phyloP scores from a whole-genome alignment of 2,329 filamentous ascomycete genomes.

The Niveomyces coronatus region DNA sequence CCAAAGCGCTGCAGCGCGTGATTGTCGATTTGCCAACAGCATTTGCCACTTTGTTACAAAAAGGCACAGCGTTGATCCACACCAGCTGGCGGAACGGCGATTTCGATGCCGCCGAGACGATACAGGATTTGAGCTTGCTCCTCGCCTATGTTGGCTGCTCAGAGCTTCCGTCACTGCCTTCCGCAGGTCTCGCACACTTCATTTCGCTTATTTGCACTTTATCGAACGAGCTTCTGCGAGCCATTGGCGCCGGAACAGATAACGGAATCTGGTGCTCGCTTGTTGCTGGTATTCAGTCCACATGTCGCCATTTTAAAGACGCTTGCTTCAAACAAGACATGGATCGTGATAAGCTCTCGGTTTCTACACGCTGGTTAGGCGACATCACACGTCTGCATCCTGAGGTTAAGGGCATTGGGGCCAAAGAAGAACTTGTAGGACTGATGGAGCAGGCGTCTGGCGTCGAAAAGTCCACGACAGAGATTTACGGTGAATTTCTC shows the following conservation, averaged over 20 bases:
- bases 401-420: slow-evolving; percentile 15
- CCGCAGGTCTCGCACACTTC: slow-evolving; percentile 28
- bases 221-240: slow-evolving; percentile 23
- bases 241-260: slow-evolving; percentile 22
- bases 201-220: slow-evolving; percentile 28
- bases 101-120: slow-evolving; percentile 16
- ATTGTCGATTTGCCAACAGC: slow-evolving; percentile 25
- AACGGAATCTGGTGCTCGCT: slow-evolving; percentile 28
- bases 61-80: slow-evolving; percentile 18
- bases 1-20: slow-evolving; percentile 30
- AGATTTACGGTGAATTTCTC: slow-evolving; percentile 24
- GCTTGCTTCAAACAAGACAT: slow-evolving; percentile 24
- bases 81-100: slow-evolving; percentile 14
- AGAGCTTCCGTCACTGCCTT: slow-evolving; percentile 19
- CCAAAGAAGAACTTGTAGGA: neutral
- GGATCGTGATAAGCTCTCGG: slow-evolving; percentile 13
- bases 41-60: slow-evolving; percentile 24
- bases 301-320: slow-evolving; percentile 29
- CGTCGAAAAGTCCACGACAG: neutral
- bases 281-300: slow-evolving; percentile 25
- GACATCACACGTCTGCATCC: slow-evolving; percentile 20
- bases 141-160: slow-evolving; percentile 42
- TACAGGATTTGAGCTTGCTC: slow-evolving; percentile 30
- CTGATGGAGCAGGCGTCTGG: slow-evolving; percentile 13
- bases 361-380: slow-evolving; percentile 17